A percentile compares a stretch with the other conserved stretches of the same genome.
phyloP scores from a whole-genome alignment of 345 rosid species.

The Streptanthus diversifolius region DNA sequence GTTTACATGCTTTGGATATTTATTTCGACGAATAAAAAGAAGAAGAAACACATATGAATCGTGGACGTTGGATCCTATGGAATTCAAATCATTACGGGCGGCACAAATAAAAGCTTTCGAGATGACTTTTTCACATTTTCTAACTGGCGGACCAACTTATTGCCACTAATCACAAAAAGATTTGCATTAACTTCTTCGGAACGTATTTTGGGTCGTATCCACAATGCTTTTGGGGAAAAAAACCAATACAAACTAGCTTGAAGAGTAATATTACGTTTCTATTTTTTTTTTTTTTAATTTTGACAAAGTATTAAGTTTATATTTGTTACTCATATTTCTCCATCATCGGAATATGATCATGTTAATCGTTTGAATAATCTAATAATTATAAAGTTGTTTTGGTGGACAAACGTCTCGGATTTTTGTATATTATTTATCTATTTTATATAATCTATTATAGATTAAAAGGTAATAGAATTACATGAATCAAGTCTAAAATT shows the following conservation, averaged over 20 bases:
- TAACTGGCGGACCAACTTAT: slow-evolving; percentile 9
- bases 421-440: background rate
- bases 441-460: background rate
- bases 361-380: background rate
- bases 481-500: background rate
- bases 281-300: no score
- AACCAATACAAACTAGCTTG: background rate
- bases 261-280: background rate
- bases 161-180: background rate
- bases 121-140: slow-evolving; percentile 15
- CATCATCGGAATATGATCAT: background rate
- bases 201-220: background rate
- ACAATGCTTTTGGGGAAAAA: background rate
- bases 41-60: background rate
- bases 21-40: background rate
- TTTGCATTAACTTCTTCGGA: background rate
- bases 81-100: slow-evolving; percentile 39
- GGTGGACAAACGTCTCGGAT: background rate
- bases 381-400: background rate
- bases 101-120: slow-evolving; percentile 26
- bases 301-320: background rate
- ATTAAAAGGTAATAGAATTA: background rate
- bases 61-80: slow-evolving; percentile 33
- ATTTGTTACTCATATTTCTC: background rate
- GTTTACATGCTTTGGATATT: background rate